Base-by-base conservation (phyloP, 495 filamentous ascomycete genomes). In the Melanomma pulvis-pyrius region DNA sequence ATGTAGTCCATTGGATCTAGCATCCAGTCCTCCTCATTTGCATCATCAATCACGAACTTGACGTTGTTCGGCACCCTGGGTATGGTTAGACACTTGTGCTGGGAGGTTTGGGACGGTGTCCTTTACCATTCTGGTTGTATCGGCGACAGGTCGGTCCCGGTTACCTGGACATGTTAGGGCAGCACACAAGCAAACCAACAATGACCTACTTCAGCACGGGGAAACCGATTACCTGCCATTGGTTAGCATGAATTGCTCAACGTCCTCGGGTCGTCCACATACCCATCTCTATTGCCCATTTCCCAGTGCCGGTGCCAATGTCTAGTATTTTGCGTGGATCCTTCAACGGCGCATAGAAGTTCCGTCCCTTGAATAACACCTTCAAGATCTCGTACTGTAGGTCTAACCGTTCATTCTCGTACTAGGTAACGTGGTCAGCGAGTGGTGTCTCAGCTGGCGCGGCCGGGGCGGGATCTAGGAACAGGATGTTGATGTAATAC, bases 201-300 rank as follows among this genome's bases (percentile, higher is more conserved):
- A 34, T 36, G n/a, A 24, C 52, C n/a, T 61, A 71, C 69, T 44
- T 68, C 50, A 24, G 69, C 65, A 39, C 49, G 4, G 5, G 69
- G 69, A 60, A 65, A 72, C 11, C 29, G 9, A 21, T 67, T 67
- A 46, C 63, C 63, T 65, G 36, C 25, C 29, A 34, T n/a, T 28
- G 17, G 54, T 63, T 24, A 67, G 48, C 57, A 59, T 55, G 58
- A 53, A 22, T 61, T 47, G 49, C 50, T 57, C 25, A 44, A 22
- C 19, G 55, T 58, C 25, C 47, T 41, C 32, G 28, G 30, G 25
- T 26, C 13, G 19, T 46, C 29, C n/a, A 57, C 73, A 12, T 57
- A 75, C 72, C 74, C 70, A 76, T 74, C 44, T 76, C 73, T 22
- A 74, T 73, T 6, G 71, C 71, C 74, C 74, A 76, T 61, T 70